These are phyloP conservation scores for Cytospora piceicola DNA, from an alignment of 2,329 filamentous ascomycete species.

Conservation along the genomic window DNA sequence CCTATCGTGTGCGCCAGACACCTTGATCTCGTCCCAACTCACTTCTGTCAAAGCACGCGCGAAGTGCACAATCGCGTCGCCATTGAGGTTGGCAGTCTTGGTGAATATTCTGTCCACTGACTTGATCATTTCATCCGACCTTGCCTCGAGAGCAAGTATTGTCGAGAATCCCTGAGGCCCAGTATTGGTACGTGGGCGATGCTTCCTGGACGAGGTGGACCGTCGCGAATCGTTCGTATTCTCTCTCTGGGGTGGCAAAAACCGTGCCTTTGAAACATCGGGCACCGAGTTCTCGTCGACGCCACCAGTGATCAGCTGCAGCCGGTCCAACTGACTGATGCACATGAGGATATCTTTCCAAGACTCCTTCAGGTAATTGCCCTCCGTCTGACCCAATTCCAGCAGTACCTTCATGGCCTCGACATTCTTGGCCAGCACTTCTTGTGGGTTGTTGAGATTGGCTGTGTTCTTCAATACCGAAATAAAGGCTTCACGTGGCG, in stretches of 20 bases:
- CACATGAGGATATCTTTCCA: slow-evolving; percentile 97
- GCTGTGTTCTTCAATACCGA: slow-evolving; percentile 91
- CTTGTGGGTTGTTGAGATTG: slow-evolving; percentile 91
- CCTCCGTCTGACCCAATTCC: slow-evolving; percentile 90
- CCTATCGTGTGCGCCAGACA: slow-evolving; percentile 92
- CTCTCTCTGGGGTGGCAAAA: slow-evolving; percentile 63
- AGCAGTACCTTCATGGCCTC: slow-evolving; percentile 91
- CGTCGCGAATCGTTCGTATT: slow-evolving; percentile 63
- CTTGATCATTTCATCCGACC: slow-evolving; percentile 90
- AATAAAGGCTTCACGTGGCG: slow-evolving; percentile 93
- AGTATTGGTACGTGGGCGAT: slow-evolving; percentile 57
- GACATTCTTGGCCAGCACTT: slow-evolving; percentile 95
- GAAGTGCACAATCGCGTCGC: slow-evolving; percentile 94
- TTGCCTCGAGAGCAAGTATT: slow-evolving; percentile 88
- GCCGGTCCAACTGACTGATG: slow-evolving; percentile 91
- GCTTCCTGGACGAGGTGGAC: slow-evolving; percentile 63
- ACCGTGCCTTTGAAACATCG: slow-evolving; percentile 84
- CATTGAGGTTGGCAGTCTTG: slow-evolving; percentile 89
- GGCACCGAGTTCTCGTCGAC: slow-evolving; percentile 92
- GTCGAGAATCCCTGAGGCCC: slow-evolving; percentile 68
- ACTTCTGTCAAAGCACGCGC: slow-evolving; percentile 91
- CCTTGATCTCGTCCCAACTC: slow-evolving; percentile 99
- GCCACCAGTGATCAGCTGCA: slow-evolving; percentile 92
- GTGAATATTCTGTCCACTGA: slow-evolving; percentile 96
- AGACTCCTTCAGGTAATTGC: slow-evolving; percentile 83